Conservation (phyloP, 495 filamentous ascomycete genomes). For the Astrocystis sublimbata region DNA sequence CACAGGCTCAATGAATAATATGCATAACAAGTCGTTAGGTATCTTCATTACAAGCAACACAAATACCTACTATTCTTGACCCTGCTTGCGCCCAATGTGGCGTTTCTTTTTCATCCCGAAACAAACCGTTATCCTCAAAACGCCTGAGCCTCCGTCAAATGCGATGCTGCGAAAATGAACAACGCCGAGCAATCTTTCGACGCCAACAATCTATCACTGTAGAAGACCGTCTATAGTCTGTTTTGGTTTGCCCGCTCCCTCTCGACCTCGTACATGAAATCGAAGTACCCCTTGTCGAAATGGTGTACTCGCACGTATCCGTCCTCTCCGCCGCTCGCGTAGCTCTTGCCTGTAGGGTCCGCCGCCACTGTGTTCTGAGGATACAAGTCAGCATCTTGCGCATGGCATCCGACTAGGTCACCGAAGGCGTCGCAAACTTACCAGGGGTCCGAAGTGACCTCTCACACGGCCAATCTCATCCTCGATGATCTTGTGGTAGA, state of each 20-base stretch:
- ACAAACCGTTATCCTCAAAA: conserved; percentile 30
- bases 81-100: conserved; percentile 13
- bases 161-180: conserved; percentile 28
- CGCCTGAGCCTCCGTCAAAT: conserved; percentile 35
- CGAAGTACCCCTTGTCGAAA: conserved; percentile 97
- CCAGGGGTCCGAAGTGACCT: conserved; percentile 95
- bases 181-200: conserved; percentile 24
- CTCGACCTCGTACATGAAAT: conserved; percentile 99
- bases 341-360: conserved; percentile 85
- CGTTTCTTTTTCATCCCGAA: conserved; percentile 27
- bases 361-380: conserved; percentile 67
- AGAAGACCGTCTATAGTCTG: conserved; percentile 27
- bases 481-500: conserved; percentile 99
- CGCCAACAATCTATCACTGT: conserved; percentile 15
- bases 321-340: conserved; percentile 94
- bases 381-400: conserved; percentile 7
- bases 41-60: conserved; percentile 33
- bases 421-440: conserved; percentile 46
- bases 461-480: conserved; percentile 96
- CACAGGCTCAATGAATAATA: not conserved
- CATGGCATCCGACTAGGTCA: not conserved
- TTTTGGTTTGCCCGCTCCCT: conserved; percentile 43
- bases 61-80: conserved; percentile 22
- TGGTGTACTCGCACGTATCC: conserved; percentile 98
- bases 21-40: conserved; percentile 15